These are phyloP conservation scores for Pyrrhoderma noxium DNA, from an alignment of 1,284 basidiomycete species.

Conservation along the genomic window DNA sequence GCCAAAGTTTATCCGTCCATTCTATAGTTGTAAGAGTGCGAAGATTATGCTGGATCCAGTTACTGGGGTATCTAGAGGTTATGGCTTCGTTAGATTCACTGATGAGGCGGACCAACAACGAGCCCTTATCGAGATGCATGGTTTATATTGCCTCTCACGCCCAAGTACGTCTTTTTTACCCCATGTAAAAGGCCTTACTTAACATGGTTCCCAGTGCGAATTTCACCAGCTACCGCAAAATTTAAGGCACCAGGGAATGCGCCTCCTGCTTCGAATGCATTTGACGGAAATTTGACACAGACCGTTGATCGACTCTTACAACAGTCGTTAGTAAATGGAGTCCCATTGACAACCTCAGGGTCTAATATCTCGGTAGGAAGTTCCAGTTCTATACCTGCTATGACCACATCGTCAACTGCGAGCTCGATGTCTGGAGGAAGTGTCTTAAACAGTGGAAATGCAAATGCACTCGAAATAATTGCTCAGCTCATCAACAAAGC, in stretches of 20 bases:
- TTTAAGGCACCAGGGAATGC: conserved; percentile 52
- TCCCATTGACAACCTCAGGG: conserved; percentile 38
- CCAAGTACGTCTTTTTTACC: conserved; percentile 51
- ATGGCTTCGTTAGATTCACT: conserved; percentile 84
- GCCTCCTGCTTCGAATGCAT: conserved; percentile 17
- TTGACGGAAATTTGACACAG: too few species aligned
- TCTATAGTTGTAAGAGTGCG: conserved; percentile 84
- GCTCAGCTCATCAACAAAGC: conserved; percentile 35
- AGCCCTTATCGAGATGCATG: conserved; percentile 85
- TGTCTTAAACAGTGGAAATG: conserved; percentile 5
- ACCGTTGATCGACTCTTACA: conserved; percentile 3
- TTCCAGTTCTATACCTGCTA: conserved; percentile 47
- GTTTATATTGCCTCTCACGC: conserved; percentile 75
- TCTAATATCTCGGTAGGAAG: conserved; percentile 49
- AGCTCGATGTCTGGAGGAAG: conserved; percentile 33
- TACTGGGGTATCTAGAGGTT: conserved; percentile 83
- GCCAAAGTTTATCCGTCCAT: conserved; percentile 78
- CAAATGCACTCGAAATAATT: conserved; percentile 33
- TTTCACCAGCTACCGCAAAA: conserved; percentile 84
- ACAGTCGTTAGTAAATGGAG: conserved; percentile 22
- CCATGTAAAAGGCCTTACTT: conserved; percentile 25
- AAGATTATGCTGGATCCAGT: conserved; percentile 90
- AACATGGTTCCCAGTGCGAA: conserved; percentile 55
- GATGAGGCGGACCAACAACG: conserved; percentile 84
- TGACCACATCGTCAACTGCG: conserved; percentile 47